Evolutionary conservation across 192 early-diverging fungal genomes (phyloP).

Genomic region (Gonapodya prolifera): DNA sequence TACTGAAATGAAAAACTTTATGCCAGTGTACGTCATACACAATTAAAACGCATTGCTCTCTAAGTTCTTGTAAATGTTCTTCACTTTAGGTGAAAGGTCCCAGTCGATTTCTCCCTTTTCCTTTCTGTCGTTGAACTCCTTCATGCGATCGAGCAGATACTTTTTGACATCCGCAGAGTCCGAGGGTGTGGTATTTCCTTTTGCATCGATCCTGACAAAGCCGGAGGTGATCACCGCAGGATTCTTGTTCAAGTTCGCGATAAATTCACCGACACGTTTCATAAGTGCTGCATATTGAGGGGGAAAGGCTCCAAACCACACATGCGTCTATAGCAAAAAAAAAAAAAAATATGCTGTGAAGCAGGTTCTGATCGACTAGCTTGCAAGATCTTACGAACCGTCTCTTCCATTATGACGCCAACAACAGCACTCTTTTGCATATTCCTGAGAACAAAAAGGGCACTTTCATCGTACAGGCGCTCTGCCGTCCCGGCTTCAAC

Average conservation of each 20-base stretch:
- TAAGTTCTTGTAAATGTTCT: neutral
- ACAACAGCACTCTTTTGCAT: neutral
- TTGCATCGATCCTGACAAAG: neutral
- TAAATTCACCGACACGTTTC: neutral
- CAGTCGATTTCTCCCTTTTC: neutral
- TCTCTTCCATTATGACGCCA: neutral
- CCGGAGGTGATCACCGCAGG: neutral
- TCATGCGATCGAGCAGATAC: neutral
- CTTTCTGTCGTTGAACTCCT: neutral
- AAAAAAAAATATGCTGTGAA: too few relatives aligned
- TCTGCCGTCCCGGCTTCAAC: neutral
- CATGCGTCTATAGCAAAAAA: too few relatives aligned
- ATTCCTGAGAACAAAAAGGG: neutral
- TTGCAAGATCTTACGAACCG: too few relatives aligned
- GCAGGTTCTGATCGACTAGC: too few relatives aligned
- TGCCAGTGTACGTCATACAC: neutral
- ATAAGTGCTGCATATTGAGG: neutral
- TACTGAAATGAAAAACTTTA: too few relatives aligned
- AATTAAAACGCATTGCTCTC: neutral
- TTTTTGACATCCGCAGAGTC: neutral
- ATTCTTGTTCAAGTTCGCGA: neutral
- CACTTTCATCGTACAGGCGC: neutral
- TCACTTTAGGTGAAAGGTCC: neutral
- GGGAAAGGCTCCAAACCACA: neutral
- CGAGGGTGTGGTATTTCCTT: neutral